phyloP scores from a whole-genome alignment of 148 eudicot genomes.

The Chenopodium berlandieri region DNA sequence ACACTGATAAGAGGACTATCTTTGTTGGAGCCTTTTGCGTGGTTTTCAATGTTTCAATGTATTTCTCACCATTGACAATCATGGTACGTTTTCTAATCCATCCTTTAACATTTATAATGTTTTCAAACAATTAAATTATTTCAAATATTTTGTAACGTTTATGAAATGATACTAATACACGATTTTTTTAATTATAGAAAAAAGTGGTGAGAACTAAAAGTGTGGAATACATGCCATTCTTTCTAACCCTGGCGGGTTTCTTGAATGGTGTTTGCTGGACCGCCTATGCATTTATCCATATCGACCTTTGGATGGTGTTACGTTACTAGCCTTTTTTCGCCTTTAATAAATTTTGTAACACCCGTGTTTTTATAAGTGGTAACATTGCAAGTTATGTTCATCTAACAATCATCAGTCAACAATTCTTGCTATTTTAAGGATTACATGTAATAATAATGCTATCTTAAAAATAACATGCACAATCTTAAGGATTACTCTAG shows the following conservation, averaged over 20 bases:
- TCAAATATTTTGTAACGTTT: no score
- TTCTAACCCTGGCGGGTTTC: slow-evolving; percentile 59
- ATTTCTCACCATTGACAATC: slow-evolving; percentile 53
- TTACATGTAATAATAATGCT: no score
- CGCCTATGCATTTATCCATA: slow-evolving; percentile 44
- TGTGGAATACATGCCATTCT: slow-evolving; percentile 86
- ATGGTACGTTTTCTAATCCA: slow-evolving; percentile 40
- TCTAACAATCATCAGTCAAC: no score
- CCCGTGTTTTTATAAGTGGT: background rate
- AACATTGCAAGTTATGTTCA: no score
- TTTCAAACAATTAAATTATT: no score
- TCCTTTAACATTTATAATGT: no score
- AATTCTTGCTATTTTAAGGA: no score
- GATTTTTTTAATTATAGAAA: slow-evolving; percentile 29
- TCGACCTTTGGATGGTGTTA: slow-evolving; percentile 67
- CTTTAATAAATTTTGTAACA: no score
- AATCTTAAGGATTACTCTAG: no score
- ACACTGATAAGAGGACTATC: slow-evolving; percentile 40
- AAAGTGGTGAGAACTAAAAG: slow-evolving; percentile 68
- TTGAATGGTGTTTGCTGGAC: slow-evolving; percentile 61
- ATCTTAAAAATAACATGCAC: no score
- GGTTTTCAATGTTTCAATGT: slow-evolving; percentile 61
- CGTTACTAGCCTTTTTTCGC: background rate
- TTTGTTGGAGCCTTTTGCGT: slow-evolving; percentile 60
- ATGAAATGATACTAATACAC: no score